Evolutionary conservation across 1,284 basidiomycete species (phyloP).

Genomic region (Papiliotrema laurentii): DNA sequence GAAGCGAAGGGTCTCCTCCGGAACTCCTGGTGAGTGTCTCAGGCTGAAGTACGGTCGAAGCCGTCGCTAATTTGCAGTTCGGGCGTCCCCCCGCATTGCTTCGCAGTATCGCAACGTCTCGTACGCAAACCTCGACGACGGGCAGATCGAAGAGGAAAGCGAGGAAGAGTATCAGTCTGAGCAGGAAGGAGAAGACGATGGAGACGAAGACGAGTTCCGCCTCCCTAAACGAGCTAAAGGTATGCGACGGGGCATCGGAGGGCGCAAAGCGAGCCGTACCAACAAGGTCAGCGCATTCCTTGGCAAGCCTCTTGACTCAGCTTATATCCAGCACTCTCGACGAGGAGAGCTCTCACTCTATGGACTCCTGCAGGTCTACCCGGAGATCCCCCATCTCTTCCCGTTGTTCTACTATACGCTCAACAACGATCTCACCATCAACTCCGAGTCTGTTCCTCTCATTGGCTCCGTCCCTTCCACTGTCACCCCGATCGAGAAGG

Average conservation of each 20-base stretch:
- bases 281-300: constrained; percentile 11
- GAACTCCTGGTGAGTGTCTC: constrained; percentile 22
- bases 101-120: constrained; percentile 35
- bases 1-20: constrained; percentile 24
- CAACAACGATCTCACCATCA: constrained; percentile 41
- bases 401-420: constrained; percentile 48
- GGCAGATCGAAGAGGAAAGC: constrained; percentile 5
- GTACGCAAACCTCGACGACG: constrained; percentile 37
- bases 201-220: constrained; percentile 38
- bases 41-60: background rate
- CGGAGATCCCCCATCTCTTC: constrained; percentile 32
- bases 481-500: constrained; percentile 33
- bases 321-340: background rate
- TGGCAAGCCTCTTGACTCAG: background rate
- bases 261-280: constrained; percentile 13
- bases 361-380: constrained; percentile 36
- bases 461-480: constrained; percentile 45
- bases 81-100: constrained; percentile 37
- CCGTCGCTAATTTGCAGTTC: constrained; percentile 20
- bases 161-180: constrained; percentile 22
- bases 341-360: constrained; percentile 30
- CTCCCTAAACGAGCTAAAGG: constrained; percentile 27
- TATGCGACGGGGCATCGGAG: constrained; percentile 9
- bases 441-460: constrained; percentile 41
- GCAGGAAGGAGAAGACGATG: constrained; percentile 18